Evolutionary conservation across 768 basidiomycete species (phyloP).

Genomic region (Pleurotus djamor): DNA sequence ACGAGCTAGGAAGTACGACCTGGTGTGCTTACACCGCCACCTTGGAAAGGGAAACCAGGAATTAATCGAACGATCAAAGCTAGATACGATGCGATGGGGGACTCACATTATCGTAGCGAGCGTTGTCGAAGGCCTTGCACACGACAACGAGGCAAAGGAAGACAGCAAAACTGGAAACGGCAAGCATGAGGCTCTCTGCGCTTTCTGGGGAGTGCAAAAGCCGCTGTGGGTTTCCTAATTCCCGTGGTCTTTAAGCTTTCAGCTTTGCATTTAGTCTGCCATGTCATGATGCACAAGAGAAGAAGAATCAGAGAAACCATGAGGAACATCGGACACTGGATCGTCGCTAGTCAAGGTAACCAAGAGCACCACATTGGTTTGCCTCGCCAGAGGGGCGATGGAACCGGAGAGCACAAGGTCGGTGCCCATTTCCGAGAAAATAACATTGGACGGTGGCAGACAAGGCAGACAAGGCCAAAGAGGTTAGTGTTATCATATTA

Average conservation of each 20-base stretch:
- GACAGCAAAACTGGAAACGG: neutral
- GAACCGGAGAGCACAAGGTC: neutral
- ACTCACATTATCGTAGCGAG: conserved; percentile 62
- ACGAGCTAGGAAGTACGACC: neutral
- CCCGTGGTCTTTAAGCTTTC: neutral
- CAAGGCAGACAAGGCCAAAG: neutral
- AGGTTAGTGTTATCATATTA: neutral
- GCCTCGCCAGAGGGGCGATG: neutral
- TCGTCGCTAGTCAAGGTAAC: conserved; percentile 1
- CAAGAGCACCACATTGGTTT: conserved; percentile 5
- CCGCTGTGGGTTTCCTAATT: neutral
- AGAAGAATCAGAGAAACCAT: conserved; percentile 2
- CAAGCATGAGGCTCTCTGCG: neutral
- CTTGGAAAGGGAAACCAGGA: conserved; percentile 23
- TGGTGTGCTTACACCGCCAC: conserved; percentile 47
- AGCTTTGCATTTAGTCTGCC: neutral
- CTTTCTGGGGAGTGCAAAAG: neutral
- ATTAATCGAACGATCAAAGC: conserved; percentile 1
- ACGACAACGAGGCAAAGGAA: conserved; percentile 13
- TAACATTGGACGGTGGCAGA: neutral
- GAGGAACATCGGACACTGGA: conserved; percentile 1
- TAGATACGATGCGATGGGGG: neutral
- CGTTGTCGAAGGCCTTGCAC: conserved; percentile 47
- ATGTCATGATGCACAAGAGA: neutral
- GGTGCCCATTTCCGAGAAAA: neutral